These are phyloP conservation scores for Zancudomyces culisetae DNA, from an alignment of 371 early-diverging fungal genomes.

Conservation along the genomic window DNA sequence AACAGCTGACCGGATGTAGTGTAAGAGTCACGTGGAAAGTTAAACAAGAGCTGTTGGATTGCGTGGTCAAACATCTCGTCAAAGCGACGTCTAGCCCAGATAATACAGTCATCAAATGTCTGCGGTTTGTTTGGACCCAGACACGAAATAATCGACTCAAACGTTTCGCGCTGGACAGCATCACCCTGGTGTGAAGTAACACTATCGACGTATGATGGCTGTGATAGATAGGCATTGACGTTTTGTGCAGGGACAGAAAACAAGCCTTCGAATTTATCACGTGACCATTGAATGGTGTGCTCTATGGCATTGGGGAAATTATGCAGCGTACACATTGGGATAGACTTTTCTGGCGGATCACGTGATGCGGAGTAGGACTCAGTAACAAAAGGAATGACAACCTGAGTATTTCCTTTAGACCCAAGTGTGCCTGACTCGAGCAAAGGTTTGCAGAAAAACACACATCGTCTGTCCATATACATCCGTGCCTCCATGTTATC, in stretches of 20 bases:
- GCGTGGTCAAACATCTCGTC: slow-evolving; percentile 84
- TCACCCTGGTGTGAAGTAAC: slow-evolving; percentile 51
- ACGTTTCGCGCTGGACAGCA: slow-evolving; percentile 38
- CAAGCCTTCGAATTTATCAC: slow-evolving; percentile 90
- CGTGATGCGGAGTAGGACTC: slow-evolving; percentile 97
- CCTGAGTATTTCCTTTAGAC: slow-evolving; percentile 99
- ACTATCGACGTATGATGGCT: slow-evolving; percentile 56
- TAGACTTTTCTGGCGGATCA: slow-evolving; percentile 98
- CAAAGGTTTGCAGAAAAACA: slow-evolving; percentile 86
- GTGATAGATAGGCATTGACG: slow-evolving; percentile 75
- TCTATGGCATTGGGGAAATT: slow-evolving; percentile 99
- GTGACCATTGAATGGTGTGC: slow-evolving; percentile 99
- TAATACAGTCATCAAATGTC: slow-evolving; percentile 77
- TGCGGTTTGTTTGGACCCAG: slow-evolving; percentile 59
- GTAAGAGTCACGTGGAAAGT: slow-evolving; percentile 86
- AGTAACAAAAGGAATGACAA: slow-evolving; percentile 84
- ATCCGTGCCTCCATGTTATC: slow-evolving; percentile 98
- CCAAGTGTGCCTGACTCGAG: slow-evolving; percentile 99
- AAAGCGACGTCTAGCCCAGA: slow-evolving; percentile 82
- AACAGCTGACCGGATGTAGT: slow-evolving; percentile 89
- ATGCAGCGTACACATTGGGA: slow-evolving; percentile 99
- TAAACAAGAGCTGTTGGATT: slow-evolving; percentile 82
- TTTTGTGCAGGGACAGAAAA: slow-evolving; percentile 86
- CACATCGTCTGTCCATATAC: slow-evolving; percentile 97
- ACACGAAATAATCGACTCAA: slow-evolving; percentile 45